phyloP scores from a whole-genome alignment of 306 rosid genomes.

The Vicia villosa region DNA sequence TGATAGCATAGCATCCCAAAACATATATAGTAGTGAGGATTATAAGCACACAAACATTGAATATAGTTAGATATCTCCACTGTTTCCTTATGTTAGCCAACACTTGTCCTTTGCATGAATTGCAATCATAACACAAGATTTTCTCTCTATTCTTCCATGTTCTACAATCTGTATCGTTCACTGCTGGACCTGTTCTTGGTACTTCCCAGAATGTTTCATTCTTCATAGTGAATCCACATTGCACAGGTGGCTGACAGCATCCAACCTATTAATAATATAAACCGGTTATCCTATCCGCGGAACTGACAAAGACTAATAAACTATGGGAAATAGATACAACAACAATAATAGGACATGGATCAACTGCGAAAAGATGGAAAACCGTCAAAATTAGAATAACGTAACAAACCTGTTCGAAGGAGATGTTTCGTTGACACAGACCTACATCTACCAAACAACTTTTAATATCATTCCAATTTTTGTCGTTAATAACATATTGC shows the following conservation, averaged over 20 bases:
- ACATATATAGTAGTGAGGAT: conserved; percentile 49
- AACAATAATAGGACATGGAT: too few relatives aligned
- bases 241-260: conserved; percentile 74
- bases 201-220: conserved; percentile 62
- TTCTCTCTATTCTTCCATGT: conserved; percentile 53
- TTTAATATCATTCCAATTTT: conserved; percentile 55
- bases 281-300: too few relatives aligned
- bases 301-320: too few relatives aligned
- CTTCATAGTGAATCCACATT: conserved; percentile 59
- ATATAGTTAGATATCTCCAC: conserved; percentile 60
- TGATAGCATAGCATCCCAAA: conserved; percentile 67
- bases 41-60: conserved; percentile 46
- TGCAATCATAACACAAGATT: conserved; percentile 60
- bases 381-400: too few relatives aligned
- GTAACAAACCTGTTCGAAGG: neutral
- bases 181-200: conserved; percentile 45
- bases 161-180: conserved; percentile 49
- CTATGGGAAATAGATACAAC: too few relatives aligned
- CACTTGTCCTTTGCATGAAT: conserved; percentile 78
- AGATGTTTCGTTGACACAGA: conserved; percentile 44
- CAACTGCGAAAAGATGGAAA: too few relatives aligned
- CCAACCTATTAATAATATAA: conserved; percentile 49
- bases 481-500: conserved; percentile 52
- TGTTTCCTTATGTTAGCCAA: conserved; percentile 53
- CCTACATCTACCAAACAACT: conserved; percentile 53